Evolutionary conservation across 495 filamentous ascomycete genomes (phyloP), one percentile per base, ranked within the genome.

Genomic region (Terfezia boudieri): DNA sequence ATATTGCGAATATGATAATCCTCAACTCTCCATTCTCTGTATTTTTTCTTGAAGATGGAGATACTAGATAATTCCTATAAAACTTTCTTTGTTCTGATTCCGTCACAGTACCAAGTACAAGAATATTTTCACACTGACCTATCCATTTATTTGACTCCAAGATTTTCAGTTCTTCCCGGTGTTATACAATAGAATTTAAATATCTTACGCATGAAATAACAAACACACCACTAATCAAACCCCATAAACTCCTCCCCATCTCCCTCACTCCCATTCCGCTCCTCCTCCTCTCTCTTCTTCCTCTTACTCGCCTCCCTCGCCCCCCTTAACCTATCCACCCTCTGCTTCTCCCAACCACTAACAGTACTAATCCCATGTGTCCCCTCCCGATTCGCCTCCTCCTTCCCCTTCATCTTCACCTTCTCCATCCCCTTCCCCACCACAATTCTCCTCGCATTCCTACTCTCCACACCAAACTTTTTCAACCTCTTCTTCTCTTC

Each of bases 381-480:
- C 54, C 66, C 60, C n/a, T 56, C 67, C 9, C 55, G 56, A 9
- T 60, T 60, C 64, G 96, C 96, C 55, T 79, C 65, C 49, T 64
- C 69, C 22, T 63, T 57, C 53, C 83, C 74, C 55, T 86, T 74
- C 8, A 77, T 79, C 69, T 90, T 81, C 36, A 95, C 82, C 12
- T 90, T 76, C 72, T 89, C 95, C 60, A 96, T 61, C 57, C 76
- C 77, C 68, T 85, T 77, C 74, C 81, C 85, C 52, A 82, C 79
- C 53, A 82, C 77, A 74, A 90, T 94, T 57, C 74, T 78, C 14
- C 84, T 73, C 56, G 80, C 81, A 1, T 92, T 92, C 54, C 96
- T 72, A 14, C 82, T 79, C 67, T 94, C 84, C 17, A 98, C 72
- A 53, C 96, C 66, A 92, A 90, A 98, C 66, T 84, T 79, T 60